These are phyloP conservation scores for Telfairia occidentalis DNA, from an alignment of 331 rosid genomes.

Conservation along the genomic window DNA sequence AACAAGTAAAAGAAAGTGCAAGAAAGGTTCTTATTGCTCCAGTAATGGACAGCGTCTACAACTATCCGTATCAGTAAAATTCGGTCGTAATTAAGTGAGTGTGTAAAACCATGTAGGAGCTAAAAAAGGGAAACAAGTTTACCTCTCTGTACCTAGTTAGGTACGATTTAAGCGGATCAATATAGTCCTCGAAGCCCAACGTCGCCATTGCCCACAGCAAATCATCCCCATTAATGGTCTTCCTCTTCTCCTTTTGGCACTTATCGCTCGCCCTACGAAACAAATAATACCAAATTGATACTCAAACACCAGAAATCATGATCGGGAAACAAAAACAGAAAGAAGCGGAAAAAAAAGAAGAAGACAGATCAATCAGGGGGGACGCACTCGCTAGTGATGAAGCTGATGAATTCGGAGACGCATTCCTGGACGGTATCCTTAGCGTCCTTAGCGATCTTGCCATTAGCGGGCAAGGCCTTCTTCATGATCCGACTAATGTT, in stretches of 20 bases:
- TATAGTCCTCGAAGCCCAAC: constrained; percentile 79
- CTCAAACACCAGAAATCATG: not conserved
- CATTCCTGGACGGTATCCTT: constrained; percentile 88
- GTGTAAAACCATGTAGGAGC: not conserved
- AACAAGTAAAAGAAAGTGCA: not conserved
- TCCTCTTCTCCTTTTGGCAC: constrained; percentile 91
- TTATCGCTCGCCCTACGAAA: constrained; percentile 70
- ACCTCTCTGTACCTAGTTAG: constrained; percentile 87
- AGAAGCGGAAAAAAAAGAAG: not conserved
- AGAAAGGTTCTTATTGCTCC: not conserved
- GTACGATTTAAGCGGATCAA: constrained; percentile 84
- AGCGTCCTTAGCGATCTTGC: constrained; percentile 89
- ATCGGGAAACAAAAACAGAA: not conserved
- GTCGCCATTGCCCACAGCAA: constrained; percentile 93
- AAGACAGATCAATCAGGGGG: not conserved
- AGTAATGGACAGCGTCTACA: not conserved
- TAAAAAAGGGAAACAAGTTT: not conserved
- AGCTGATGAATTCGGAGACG: constrained; percentile 86
- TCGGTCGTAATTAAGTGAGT: not conserved
- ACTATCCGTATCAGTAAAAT: not conserved
- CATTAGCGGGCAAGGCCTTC: constrained; percentile 72
- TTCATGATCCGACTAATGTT: constrained; percentile 92
- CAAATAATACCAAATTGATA: no score
- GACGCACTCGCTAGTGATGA: constrained; percentile 80
- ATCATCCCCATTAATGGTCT: constrained; percentile 91